Evolutionary conservation across 345 rosid genomes (phyloP).

Genomic region (Hibiscus syriacus): DNA sequence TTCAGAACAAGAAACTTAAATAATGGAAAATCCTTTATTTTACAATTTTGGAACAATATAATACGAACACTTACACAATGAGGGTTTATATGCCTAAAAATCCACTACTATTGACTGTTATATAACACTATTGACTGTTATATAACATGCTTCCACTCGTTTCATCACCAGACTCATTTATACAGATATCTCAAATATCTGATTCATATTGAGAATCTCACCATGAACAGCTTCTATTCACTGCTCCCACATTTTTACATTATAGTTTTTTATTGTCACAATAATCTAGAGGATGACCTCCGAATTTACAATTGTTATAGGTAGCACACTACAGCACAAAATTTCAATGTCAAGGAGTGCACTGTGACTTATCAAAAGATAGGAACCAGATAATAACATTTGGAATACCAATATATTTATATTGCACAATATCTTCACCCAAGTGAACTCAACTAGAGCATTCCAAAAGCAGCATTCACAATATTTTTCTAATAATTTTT

Average conservation of each 20-base stretch:
- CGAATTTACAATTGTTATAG: not conserved
- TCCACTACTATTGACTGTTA: no score
- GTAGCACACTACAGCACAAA: constrained; percentile 22
- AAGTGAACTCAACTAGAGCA: not conserved
- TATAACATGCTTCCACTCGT: no score
- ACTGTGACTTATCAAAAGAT: no score
- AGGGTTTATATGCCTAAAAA: not conserved
- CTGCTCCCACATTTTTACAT: not conserved
- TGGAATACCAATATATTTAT: not conserved
- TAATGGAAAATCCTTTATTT: not conserved
- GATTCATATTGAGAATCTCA: not conserved
- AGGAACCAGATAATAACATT: no score
- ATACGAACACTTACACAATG: not conserved
- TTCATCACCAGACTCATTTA: not conserved
- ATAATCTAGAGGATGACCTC: not conserved
- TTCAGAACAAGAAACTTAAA: not conserved
- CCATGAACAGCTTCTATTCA: not conserved
- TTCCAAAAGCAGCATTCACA: not conserved
- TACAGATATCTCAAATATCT: not conserved
- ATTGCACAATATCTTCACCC: not conserved
- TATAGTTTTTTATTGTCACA: not conserved
- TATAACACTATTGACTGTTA: no score
- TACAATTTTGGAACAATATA: constrained; percentile 1
- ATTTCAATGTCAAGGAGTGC: not conserved
- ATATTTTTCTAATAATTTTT: not conserved